Conservation (phyloP, 2,329 filamentous ascomycete species). For the Phyllosticta paracitricarpa region DNA sequence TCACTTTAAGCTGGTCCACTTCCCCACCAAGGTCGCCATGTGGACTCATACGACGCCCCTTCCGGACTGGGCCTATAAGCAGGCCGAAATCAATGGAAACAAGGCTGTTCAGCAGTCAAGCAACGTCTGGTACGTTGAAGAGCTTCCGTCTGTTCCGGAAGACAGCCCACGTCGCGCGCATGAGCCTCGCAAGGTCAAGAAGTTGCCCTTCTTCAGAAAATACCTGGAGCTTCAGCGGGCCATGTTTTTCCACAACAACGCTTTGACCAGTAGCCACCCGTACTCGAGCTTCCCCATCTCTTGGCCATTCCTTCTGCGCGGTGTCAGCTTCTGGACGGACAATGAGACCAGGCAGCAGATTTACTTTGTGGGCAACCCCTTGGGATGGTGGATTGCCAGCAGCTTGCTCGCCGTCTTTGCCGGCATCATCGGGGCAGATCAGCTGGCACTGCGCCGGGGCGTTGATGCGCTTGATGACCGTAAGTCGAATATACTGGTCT, state of each 20-base stretch:
- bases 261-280: conserved; percentile 90
- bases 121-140: conserved; percentile 91
- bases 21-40: conserved; percentile 94
- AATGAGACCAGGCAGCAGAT: conserved; percentile 92
- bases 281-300: conserved; percentile 92
- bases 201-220: conserved; percentile 79
- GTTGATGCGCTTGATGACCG: conserved; percentile 87
- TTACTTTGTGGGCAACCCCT: conserved; percentile 93
- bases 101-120: conserved; percentile 85
- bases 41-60: conserved; percentile 94
- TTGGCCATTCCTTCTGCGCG: conserved; percentile 94
- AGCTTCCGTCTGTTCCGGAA: conserved; percentile 66
- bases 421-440: conserved; percentile 84
- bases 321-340: conserved; percentile 99
- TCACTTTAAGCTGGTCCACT: conserved; percentile 93
- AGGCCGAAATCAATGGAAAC: conserved; percentile 98
- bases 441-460: conserved; percentile 84
- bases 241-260: conserved; percentile 99
- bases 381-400: conserved; percentile 96
- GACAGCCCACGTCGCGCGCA: conserved; percentile 67
- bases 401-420: conserved; percentile 87
- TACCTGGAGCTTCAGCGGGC: conserved; percentile 93
- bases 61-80: conserved; percentile 95
- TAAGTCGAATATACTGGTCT: conserved; percentile 43
- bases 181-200: conserved; percentile 69